Evolutionary conservation across 2,329 filamentous ascomycete species (phyloP).

Genomic region (Pezicula rhizophila): DNA sequence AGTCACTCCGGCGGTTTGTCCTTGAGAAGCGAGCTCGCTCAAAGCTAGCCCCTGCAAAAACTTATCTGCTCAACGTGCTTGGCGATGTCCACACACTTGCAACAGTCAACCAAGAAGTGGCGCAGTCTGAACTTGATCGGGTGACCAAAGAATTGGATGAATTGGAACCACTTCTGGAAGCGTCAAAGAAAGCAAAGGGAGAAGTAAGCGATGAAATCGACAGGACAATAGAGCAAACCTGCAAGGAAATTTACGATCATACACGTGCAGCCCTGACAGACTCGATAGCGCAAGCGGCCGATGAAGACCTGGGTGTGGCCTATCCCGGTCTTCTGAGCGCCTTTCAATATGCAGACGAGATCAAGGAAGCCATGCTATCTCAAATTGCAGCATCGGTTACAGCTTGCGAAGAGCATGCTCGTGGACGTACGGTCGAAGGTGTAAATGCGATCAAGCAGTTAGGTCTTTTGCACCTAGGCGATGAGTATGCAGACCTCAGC

Average conservation of each 20-base stretch:
- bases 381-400: slow-evolving; percentile 76
- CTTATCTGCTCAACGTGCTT: slow-evolving; percentile 88
- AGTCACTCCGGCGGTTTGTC: slow-evolving; percentile 85
- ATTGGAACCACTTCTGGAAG: slow-evolving; percentile 79
- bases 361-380: slow-evolving; percentile 87
- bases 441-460: slow-evolving; percentile 86
- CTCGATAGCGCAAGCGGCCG: slow-evolving; percentile 73
- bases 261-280: slow-evolving; percentile 68
- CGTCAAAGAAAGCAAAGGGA: slow-evolving; percentile 71
- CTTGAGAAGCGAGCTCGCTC: slow-evolving; percentile 92
- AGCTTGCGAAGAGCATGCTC: slow-evolving; percentile 80
- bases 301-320: slow-evolving; percentile 70
- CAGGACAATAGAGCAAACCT: slow-evolving; percentile 75
- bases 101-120: slow-evolving; percentile 80
- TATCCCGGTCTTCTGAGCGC: slow-evolving; percentile 82
- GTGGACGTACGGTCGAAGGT: slow-evolving; percentile 67
- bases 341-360: slow-evolving; percentile 88
- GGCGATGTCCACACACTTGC: slow-evolving; percentile 81
- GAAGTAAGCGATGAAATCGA: slow-evolving; percentile 81
- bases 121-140: slow-evolving; percentile 75
- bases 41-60: slow-evolving; percentile 91
- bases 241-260: slow-evolving; percentile 77
- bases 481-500: slow-evolving; percentile 77
- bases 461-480: slow-evolving; percentile 80
- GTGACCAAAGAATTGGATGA: slow-evolving; percentile 75